A percentile compares a stretch with the other conserved stretches of the same genome.
Evolutionary conservation across 2,329 filamentous ascomycete species (phyloP).

Genomic region (Chaetothyriales sp.): DNA sequence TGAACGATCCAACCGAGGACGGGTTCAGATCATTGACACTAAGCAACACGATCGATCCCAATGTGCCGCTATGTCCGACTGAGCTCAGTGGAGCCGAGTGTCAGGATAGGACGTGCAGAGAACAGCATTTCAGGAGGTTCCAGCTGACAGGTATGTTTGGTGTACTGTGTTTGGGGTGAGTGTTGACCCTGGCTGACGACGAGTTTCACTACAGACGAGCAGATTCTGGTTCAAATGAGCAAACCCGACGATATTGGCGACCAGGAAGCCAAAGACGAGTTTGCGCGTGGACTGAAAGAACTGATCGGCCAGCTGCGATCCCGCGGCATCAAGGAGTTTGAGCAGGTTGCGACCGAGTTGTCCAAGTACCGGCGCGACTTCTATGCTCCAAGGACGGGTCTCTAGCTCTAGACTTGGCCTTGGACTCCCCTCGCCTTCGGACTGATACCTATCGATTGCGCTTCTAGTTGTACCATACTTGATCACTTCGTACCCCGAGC

Average conservation of each 20-base stretch:
- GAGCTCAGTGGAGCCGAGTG: slow-evolving; percentile 59
- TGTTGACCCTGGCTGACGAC: slow-evolving; percentile 10
- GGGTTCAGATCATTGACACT: slow-evolving; percentile 85
- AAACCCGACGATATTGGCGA: slow-evolving; percentile 32
- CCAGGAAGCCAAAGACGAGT: slow-evolving; percentile 29
- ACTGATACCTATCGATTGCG: neutral
- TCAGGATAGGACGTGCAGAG: slow-evolving; percentile 57
- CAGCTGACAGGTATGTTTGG: slow-evolving; percentile 52
- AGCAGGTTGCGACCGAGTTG: slow-evolving; percentile 33
- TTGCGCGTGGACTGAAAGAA: slow-evolving; percentile 31
- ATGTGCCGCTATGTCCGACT: slow-evolving; percentile 58
- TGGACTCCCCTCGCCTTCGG: neutral
- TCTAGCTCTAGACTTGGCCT: neutral
- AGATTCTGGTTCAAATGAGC: slow-evolving; percentile 36
- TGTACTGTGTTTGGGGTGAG: neutral
- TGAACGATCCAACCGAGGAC: slow-evolving; percentile 50
- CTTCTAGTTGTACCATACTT: neutral
- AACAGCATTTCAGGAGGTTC: slow-evolving; percentile 67
- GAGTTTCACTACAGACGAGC: slow-evolving; percentile 29
- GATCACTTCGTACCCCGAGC: neutral
- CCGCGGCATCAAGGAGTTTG: slow-evolving; percentile 36
- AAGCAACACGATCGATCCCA: slow-evolving; percentile 73
- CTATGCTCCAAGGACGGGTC: slow-evolving; percentile 1
- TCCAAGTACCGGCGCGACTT: slow-evolving; percentile 33
- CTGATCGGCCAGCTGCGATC: slow-evolving; percentile 36